phyloP scores from a whole-genome alignment of 441 rosid genomes.

The Gossypium schwendimanii region DNA sequence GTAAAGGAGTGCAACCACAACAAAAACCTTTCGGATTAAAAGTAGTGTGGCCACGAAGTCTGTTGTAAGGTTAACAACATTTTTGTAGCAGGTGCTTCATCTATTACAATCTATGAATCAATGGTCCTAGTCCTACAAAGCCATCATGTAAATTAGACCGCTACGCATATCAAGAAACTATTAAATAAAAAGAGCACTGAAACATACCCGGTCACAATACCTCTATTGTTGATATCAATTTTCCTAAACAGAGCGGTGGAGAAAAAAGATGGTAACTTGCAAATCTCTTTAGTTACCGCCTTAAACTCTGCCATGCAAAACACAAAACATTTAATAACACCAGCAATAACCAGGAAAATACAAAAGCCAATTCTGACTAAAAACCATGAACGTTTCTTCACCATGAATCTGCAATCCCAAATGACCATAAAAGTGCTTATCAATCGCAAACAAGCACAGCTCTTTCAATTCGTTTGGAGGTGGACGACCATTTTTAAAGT shows the following conservation, averaged over 20 bases:
- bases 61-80: neutral
- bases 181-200: neutral
- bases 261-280: constrained; percentile 63
- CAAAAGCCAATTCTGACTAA: neutral
- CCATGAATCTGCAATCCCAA: constrained; percentile 48
- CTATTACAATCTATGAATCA: neutral
- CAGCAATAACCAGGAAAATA: constrained; percentile 4
- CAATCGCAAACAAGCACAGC: constrained; percentile 37
- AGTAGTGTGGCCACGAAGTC: neutral
- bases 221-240: constrained; percentile 38
- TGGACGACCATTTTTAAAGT: constrained; percentile 53
- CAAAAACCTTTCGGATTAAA: neutral
- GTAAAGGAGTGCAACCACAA: neutral
- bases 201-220: constrained; percentile 47
- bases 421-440: constrained; percentile 39
- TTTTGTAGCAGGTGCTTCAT: neutral
- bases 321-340: neutral
- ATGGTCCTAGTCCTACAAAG: neutral
- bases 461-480: constrained; percentile 49
- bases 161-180: neutral
- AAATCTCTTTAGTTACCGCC: constrained; percentile 45
- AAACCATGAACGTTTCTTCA: constrained; percentile 19
- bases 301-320: constrained; percentile 43
- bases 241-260: constrained; percentile 47
- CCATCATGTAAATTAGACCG: neutral